Percentiles rank a stretch among this genome's conserved stretches.
Conservation (phyloP, 768 basidiomycete species). For the Pulveroboletus ravenelii region DNA sequence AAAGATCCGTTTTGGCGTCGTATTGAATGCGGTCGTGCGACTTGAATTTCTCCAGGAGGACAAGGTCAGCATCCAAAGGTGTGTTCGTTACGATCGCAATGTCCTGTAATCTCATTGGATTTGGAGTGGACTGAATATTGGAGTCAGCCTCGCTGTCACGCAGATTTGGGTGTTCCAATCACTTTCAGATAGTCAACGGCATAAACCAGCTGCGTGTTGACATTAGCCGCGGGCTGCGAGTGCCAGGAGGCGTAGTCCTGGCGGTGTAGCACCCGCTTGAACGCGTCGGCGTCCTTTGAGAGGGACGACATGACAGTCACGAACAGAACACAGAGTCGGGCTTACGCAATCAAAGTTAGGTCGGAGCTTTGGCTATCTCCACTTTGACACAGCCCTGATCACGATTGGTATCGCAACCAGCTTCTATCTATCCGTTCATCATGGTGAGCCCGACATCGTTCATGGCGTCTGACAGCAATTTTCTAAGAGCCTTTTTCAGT, state of each 20-base stretch:
- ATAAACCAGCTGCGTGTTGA: slow-evolving; percentile 84
- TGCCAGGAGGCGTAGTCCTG: slow-evolving; percentile 78
- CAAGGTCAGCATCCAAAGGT: slow-evolving; percentile 65
- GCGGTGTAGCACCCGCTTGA: slow-evolving; percentile 58
- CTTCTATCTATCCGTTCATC: slow-evolving; percentile 20
- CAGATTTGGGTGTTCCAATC: slow-evolving; percentile 8
- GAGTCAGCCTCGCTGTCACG: slow-evolving; percentile 10
- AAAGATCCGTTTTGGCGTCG: slow-evolving; percentile 81
- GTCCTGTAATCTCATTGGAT: slow-evolving; percentile 85
- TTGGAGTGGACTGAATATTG: slow-evolving; percentile 50
- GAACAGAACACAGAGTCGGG: neutral
- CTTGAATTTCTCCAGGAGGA: slow-evolving; percentile 76
- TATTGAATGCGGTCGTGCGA: slow-evolving; percentile 74
- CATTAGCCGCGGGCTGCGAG: slow-evolving; percentile 82
- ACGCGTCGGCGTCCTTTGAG: slow-evolving; percentile 64
- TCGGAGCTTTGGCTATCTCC: slow-evolving; percentile 20
- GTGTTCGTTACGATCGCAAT: slow-evolving; percentile 77
- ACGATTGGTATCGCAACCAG: slow-evolving; percentile 24
- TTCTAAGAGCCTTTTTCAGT: slow-evolving; percentile 9
- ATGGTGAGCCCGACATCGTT: slow-evolving; percentile 25
- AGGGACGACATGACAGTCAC: slow-evolving; percentile 55
- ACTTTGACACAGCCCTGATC: slow-evolving; percentile 12
- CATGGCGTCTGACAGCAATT: neutral
- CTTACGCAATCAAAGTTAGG: slow-evolving; percentile 26
- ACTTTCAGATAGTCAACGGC: slow-evolving; percentile 81